These are phyloP conservation scores for Penicillium riverlandense DNA, from an alignment of 495 filamentous ascomycete genomes.

Conservation along the genomic window DNA sequence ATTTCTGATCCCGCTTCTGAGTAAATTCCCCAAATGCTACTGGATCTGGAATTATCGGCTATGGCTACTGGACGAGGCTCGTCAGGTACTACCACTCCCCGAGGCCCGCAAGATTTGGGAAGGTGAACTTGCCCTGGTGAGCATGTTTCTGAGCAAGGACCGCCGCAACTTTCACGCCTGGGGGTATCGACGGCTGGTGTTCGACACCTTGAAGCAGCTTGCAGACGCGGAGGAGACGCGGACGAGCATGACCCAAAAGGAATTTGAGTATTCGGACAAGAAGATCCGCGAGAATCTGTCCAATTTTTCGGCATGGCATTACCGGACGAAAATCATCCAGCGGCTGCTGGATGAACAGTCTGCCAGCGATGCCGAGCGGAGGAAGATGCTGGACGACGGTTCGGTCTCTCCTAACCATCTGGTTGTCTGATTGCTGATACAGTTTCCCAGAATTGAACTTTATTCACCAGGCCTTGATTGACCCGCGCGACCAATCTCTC, in stretches of 20 bases:
- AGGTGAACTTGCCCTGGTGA: conserved; percentile 69
- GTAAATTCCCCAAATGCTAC: conserved; percentile 91
- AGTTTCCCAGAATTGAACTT: conserved; percentile 55
- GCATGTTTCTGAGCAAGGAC: conserved; percentile 81
- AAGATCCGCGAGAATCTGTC: conserved; percentile 79
- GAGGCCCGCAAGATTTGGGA: conserved; percentile 66
- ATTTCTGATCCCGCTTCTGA: conserved; percentile 77
- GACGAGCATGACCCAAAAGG: conserved; percentile 60
- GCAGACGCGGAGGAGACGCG: conserved; percentile 29
- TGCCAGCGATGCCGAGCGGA: conserved; percentile 54
- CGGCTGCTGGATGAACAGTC: conserved; percentile 60
- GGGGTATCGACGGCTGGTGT: conserved; percentile 78
- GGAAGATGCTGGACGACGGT: conserved; percentile 68
- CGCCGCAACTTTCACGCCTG: conserved; percentile 95
- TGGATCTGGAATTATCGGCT: conserved; percentile 98
- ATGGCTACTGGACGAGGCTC: conserved; percentile 74
- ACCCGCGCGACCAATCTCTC: conserved; percentile 83
- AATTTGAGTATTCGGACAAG: conserved; percentile 82
- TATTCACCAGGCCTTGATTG: conserved; percentile 72
- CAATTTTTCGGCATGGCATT: conserved; percentile 98
- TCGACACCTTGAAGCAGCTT: conserved; percentile 57
- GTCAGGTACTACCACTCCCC: conserved; percentile 46
- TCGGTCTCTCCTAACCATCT: conserved; percentile 7
- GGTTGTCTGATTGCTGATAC: conserved; percentile 1
- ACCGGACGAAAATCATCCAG: conserved; percentile 74